Percentiles rank a stretch among this genome's conserved stretches.
phyloP scores from a whole-genome alignment of 139 green algal genomes.

The Coelastrella sp. region DNA sequence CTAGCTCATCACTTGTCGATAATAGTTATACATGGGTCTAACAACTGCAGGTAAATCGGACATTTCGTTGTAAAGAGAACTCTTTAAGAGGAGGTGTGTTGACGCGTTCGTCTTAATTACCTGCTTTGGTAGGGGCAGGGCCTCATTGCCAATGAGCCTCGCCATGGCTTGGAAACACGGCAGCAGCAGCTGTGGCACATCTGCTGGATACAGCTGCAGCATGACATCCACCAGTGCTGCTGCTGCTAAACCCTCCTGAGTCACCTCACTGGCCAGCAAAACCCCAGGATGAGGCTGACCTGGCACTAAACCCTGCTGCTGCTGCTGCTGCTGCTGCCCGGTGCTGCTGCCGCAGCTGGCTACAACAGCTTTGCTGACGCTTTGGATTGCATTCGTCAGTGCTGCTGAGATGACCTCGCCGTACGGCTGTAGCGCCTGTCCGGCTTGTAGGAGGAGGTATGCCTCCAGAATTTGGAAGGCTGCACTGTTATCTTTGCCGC shows the following conservation, averaged over 20 bases:
- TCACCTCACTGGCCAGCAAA: conserved; percentile 53
- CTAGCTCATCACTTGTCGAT: no score
- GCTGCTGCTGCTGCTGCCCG: conserved; percentile 36
- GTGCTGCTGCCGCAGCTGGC: neutral
- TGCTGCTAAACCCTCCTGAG: conserved; percentile 60
- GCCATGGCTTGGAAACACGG: conserved; percentile 55
- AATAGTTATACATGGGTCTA: no score
- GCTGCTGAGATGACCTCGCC: conserved; percentile 38
- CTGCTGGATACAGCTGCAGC: conserved; percentile 50
- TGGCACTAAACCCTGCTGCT: neutral
- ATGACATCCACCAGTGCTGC: conserved; percentile 63
- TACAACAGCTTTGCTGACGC: conserved; percentile 19
- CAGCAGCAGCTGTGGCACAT: conserved; percentile 54
- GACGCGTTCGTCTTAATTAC: neutral
- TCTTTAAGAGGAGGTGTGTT: no score
- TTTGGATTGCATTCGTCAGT: neutral
- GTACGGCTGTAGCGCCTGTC: conserved; percentile 35
- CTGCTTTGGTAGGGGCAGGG: conserved; percentile 8
- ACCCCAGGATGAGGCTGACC: neutral
- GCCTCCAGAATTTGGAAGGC: conserved; percentile 71
- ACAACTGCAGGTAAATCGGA: neutral
- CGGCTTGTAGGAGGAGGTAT: conserved; percentile 62
- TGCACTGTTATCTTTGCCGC: conserved; percentile 64
- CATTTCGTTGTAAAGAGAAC: no score
- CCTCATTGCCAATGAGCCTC: conserved; percentile 39